Base-by-base conservation (phyloP, 176 grass and related monocot genomes). In the Oryza australiensis region DNA sequence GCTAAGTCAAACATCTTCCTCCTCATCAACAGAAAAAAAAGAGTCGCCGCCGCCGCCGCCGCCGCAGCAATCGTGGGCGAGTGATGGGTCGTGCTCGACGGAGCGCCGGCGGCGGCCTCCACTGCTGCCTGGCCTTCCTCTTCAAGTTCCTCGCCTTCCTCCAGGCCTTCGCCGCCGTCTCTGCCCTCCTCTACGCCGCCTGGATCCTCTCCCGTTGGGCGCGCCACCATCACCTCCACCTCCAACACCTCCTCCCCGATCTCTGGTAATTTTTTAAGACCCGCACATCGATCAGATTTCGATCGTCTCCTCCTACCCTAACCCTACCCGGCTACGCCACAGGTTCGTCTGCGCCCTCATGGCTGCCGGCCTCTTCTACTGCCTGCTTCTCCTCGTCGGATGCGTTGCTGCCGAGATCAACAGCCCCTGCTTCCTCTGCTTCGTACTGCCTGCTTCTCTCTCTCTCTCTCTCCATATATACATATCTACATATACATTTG, bases 81-180 rank as follows among this genome's bases (percentile, higher is more conserved):
- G 46, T 55, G 51, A 94, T 90, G 87, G 51, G 40, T 3, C 75
- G 82, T 38, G 9, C 48, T 16, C 62, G 60, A 15, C 63, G 62
- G 80, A 67, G 68, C 42, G 2, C 62, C 34, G 35, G 57, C 24
- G 64, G 68, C 7, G 7, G 62, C 48, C 48, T 42, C 13, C 9
- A 73, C 12, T 82, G 82, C 70, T 88, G 43, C 83, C 66, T 91
- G 5, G 76, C 60, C 3, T 91, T 91, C 86, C 66, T 91, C 37
- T 80, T 91, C 75, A 94, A 94, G 86, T 37, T 94, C 22, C 80
- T 91, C 62, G 78, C 84, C 37, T 94, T 88, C 83, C 86, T 91
- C 7, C 86, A 94, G 66, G 86, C 86, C 80, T 94, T 91, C 62
- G 83, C 78, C 48, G 88, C 86, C 16, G 37, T 90, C 76, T 88